Base-by-base conservation (phyloP, 1,139 yeast genomes). In the Suhomyces bokatorum region DNA sequence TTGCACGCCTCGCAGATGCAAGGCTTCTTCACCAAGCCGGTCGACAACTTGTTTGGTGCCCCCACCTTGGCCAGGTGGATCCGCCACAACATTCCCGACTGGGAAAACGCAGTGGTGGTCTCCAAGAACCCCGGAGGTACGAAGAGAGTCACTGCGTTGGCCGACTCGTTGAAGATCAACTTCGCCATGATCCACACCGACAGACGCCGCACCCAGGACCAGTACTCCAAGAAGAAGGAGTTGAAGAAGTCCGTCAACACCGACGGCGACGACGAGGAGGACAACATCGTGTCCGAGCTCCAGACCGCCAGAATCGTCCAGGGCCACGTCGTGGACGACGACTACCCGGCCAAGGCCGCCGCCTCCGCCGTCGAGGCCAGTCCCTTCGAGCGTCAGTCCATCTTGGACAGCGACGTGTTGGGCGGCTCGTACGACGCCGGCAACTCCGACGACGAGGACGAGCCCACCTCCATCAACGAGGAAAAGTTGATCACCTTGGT, bases 141-240 rank as follows among this genome's bases (percentile, higher is more conserved):
- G 20, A 95, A 95, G 65, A 80, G 99, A 55, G 99, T 93, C 43
- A 95, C 99, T 29, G 95, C 97, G 2, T 75, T 95, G 60, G 99
- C 99, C 9, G 99, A 95, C 68, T 83, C 95, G 28, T 77, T 95
- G 57, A 93, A 93, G 68, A 89, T 93, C 55, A 90, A 93, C 66
- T 95, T 95, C 62, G 99, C 99, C 49, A 93, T 95, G 98, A 93
- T 95, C 56, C 98, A 95, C 64, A 93, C 99, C 28, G 99, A 93
- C 68, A 83, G 98, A 63, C 85, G 97, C 67, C 84, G 99, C 67
- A 81, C 85, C 39, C 85, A 84, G 58, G 96, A 87, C 66, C 77
- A 80, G 44, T 85, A 81, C 56, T 66, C 68, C 42, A 68, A 66
- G 53, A 70, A 64, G 43, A 67, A 66, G 55, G 69, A 66, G 11